Evolutionary conservation across 108 stramenopile genomes (phyloP).

Genomic region (Discostella pseudostelligera): DNA sequence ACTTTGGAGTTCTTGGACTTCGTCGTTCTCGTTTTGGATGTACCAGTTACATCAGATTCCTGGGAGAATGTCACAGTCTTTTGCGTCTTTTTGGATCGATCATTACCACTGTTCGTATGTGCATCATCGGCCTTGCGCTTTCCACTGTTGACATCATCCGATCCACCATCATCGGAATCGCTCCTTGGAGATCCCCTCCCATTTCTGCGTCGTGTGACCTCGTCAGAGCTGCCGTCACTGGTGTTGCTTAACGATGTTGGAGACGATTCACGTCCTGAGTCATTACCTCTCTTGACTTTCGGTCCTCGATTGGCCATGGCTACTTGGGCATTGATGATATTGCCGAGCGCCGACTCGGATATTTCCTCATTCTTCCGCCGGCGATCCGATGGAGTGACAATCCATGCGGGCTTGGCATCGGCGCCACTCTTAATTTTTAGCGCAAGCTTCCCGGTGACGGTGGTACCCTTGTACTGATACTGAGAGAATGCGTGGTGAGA

Average conservation of each 20-base stretch:
- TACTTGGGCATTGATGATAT: constrained; percentile 20
- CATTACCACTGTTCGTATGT: constrained; percentile 13
- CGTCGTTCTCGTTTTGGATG: constrained; percentile 16
- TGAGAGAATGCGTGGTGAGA: background rate
- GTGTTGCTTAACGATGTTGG: constrained; percentile 9
- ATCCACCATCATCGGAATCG: constrained; percentile 12
- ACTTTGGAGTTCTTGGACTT: constrained; percentile 5
- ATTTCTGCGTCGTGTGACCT: constrained; percentile 3
- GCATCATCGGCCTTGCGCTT: constrained; percentile 36
- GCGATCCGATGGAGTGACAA: constrained; percentile 34
- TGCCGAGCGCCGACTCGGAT: constrained; percentile 27
- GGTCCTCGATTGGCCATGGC: constrained; percentile 23
- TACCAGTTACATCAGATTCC: constrained; percentile 22
- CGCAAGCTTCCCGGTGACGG: constrained; percentile 35
- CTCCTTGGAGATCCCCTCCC: constrained; percentile 12
- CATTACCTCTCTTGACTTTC: constrained; percentile 12
- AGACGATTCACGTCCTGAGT: background rate
- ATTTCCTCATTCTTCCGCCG: constrained; percentile 41
- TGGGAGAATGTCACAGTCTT: constrained; percentile 46
- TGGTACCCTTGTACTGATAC: constrained; percentile 40
- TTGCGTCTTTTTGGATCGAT: constrained; percentile 17
- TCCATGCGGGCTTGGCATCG: constrained; percentile 27
- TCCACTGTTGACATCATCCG: background rate
- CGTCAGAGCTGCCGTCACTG: constrained; percentile 13
- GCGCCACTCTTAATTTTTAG: constrained; percentile 19